A percentile compares a stretch with the other conserved stretches of the same genome.
These are phyloP conservation scores for Aotearoamyces nothofagi DNA, from an alignment of 2,329 filamentous ascomycete genomes.

Conservation along the genomic window DNA sequence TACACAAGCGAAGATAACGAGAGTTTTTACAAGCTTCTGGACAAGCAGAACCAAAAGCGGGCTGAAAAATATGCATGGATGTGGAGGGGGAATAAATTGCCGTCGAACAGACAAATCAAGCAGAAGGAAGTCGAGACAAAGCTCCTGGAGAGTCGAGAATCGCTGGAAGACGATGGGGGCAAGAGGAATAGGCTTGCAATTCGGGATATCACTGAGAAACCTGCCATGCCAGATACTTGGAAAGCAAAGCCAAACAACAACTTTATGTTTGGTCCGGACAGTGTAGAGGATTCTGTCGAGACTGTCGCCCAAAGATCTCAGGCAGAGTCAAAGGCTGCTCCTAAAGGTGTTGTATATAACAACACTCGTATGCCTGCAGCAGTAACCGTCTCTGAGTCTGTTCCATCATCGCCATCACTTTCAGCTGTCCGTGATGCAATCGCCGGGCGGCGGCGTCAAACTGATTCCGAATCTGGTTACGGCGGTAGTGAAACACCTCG, in stretches of 20 bases:
- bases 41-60: constrained; percentile 75
- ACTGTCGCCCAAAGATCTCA: constrained; percentile 58
- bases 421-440: constrained; percentile 78
- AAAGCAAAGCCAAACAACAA: constrained; percentile 60
- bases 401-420: constrained; percentile 66
- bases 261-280: constrained; percentile 72
- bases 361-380: constrained; percentile 63
- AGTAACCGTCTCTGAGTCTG: constrained; percentile 22
- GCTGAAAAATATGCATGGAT: constrained; percentile 82
- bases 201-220: constrained; percentile 52
- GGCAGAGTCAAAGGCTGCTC: constrained; percentile 54
- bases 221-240: constrained; percentile 67
- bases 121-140: constrained; percentile 46
- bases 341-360: constrained; percentile 63
- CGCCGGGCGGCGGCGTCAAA: constrained; percentile 49
- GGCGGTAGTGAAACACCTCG: constrained; percentile 63
- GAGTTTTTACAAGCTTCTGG: constrained; percentile 83
- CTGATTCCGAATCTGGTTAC: constrained; percentile 42
- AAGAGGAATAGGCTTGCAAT: constrained; percentile 45
- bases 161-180: constrained; percentile 37
- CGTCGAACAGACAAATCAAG: constrained; percentile 60
- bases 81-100: constrained; percentile 76
- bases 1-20: constrained; percentile 98
- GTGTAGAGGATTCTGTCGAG: constrained; percentile 39
- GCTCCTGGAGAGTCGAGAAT: constrained; percentile 27